Percentiles rank a stretch among this genome's conserved stretches.
Conservation (phyloP, 306 rosid species). For the Carpinus viminea region DNA sequence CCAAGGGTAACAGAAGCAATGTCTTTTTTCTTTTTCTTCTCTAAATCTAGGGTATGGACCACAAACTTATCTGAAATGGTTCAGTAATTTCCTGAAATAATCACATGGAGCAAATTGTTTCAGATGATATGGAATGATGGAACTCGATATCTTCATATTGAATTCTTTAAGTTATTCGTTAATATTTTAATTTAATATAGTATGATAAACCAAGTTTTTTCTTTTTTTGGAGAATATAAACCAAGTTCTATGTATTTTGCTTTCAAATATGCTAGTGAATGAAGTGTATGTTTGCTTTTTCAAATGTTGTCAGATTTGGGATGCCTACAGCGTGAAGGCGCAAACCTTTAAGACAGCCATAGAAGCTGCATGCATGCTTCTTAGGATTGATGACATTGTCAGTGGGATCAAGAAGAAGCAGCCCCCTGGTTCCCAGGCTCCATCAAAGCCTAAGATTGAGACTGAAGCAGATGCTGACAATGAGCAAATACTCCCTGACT, state of each 20-base stretch:
- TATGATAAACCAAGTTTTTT: neutral
- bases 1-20: neutral
- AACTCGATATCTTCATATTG: neutral
- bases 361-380: slow-evolving; percentile 97
- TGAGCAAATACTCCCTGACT: slow-evolving; percentile 85
- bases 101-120: neutral
- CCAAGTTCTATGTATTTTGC: neutral
- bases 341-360: slow-evolving; percentile 98
- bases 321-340: slow-evolving; percentile 93
- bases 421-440: slow-evolving; percentile 65
- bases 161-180: neutral
- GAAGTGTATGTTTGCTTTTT: slow-evolving; percentile 16
- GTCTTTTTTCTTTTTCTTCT: neutral
- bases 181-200: neutral
- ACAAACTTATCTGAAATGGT: neutral
- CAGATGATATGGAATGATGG: neutral
- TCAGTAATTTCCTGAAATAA: neutral
- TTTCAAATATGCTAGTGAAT: neutral
- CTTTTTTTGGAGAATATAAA: too few relatives aligned
- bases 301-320: slow-evolving; percentile 69
- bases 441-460: slow-evolving; percentile 70
- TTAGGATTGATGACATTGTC: slow-evolving; percentile 95
- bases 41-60: neutral
- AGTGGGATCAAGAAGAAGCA: slow-evolving; percentile 96
- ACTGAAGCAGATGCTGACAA: slow-evolving; percentile 81